Conservation (phyloP, 2,329 filamentous ascomycete species). For the Fusarium austroafricanum region DNA sequence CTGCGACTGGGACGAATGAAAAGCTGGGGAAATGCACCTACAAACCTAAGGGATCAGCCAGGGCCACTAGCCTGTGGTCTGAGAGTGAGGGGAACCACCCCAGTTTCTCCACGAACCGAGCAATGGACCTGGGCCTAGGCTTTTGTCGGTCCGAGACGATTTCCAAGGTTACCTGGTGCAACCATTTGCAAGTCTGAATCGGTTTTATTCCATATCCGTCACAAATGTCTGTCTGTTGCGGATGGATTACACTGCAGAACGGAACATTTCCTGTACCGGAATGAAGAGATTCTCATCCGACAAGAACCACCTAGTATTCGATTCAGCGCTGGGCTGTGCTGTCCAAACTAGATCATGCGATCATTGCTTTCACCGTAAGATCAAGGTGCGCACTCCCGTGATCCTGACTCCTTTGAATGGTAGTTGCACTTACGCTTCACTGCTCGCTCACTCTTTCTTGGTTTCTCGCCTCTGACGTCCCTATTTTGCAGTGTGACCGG, state of each 20-base stretch:
- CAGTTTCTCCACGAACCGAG: too few species aligned
- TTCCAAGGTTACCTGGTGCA: too few species aligned
- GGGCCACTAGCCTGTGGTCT: not conserved
- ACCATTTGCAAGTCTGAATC: not conserved
- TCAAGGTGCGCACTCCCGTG: not conserved
- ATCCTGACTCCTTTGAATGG: too few species aligned
- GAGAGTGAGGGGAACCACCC: too few species aligned
- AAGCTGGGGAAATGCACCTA: not conserved
- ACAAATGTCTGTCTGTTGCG: not conserved
- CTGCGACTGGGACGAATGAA: not conserved
- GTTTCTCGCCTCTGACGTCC: not conserved
- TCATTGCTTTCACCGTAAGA: not conserved
- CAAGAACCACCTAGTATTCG: not conserved
- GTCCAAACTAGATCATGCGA: not conserved
- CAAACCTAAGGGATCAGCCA: not conserved
- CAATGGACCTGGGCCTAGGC: not conserved
- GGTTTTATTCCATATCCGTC: slow-evolving; percentile 5
- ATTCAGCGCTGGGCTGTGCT: not conserved
- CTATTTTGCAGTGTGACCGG: not conserved
- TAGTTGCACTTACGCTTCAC: too few species aligned
- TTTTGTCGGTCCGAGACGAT: not conserved
- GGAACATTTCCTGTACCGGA: not conserved
- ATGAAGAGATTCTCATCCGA: not conserved
- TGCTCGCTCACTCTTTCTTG: not conserved
- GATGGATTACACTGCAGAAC: not conserved